These are phyloP conservation scores for Colletotrichum aenigma DNA, from an alignment of 2,329 filamentous ascomycete genomes.

Conservation along the genomic window DNA sequence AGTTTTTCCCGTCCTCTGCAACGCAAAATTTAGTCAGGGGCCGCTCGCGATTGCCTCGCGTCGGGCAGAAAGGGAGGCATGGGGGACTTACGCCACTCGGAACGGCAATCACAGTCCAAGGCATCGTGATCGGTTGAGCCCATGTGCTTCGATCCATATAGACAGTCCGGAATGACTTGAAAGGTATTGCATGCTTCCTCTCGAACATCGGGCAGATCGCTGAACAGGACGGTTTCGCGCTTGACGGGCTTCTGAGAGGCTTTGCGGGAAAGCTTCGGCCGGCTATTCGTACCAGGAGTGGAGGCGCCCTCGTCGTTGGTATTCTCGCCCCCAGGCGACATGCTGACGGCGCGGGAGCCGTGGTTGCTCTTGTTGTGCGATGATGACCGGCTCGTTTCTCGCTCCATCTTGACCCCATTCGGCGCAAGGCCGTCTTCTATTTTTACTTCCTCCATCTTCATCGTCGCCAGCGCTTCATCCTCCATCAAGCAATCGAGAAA, in stretches of 20 bases:
- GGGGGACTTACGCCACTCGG: constrained; percentile 85
- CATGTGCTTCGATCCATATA: constrained; percentile 90
- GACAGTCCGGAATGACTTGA: constrained; percentile 81
- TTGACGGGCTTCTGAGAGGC: constrained; percentile 43
- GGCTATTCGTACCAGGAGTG: constrained; percentile 56
- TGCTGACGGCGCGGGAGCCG: constrained; percentile 43
- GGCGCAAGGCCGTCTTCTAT: constrained; percentile 40
- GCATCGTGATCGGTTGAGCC: constrained; percentile 89
- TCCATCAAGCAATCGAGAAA: constrained; percentile 33
- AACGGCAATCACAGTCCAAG: constrained; percentile 91
- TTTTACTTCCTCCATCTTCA: constrained; percentile 49
- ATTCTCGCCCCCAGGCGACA: constrained; percentile 51
- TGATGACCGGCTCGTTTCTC: constrained; percentile 37
- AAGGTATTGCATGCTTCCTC: constrained; percentile 78
- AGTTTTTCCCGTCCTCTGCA: constrained; percentile 68
- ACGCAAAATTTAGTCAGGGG: constrained; percentile 9
- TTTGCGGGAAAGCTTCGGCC: constrained; percentile 56
- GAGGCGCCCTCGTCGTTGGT: constrained; percentile 51
- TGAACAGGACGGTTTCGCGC: constrained; percentile 70
- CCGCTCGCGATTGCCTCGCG: constrained; percentile 19
- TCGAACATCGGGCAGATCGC: constrained; percentile 79
- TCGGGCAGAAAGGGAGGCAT: constrained; percentile 5
- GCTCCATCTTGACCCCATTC: constrained; percentile 43
- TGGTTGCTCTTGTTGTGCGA: constrained; percentile 43
- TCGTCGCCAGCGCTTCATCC: constrained; percentile 44